Evolutionary conservation across 495 filamentous ascomycete genomes (phyloP).

Genomic region (Recurvomyces mirabilis): DNA sequence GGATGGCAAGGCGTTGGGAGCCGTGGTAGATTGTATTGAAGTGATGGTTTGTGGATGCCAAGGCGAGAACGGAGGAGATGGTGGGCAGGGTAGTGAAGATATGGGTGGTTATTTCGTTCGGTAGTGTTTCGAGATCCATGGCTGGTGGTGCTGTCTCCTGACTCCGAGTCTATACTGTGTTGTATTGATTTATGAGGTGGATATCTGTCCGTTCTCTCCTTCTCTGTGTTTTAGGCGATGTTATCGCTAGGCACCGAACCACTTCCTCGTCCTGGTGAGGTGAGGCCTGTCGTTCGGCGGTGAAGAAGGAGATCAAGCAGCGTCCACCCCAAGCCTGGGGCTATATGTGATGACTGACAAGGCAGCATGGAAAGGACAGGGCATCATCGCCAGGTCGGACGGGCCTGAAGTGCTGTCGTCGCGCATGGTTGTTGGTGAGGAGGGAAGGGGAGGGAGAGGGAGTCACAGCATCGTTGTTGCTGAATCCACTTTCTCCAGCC

Average conservation of each 20-base stretch:
- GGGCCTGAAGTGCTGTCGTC: background rate
- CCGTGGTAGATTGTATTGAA: constrained; percentile 43
- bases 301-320: constrained; percentile 38
- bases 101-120: constrained; percentile 52
- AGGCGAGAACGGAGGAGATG: constrained; percentile 42
- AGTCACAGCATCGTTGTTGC: too few relatives aligned
- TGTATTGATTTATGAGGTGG: too few relatives aligned
- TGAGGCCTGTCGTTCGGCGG: constrained; percentile 9
- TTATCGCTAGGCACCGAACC: background rate
- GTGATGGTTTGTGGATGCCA: constrained; percentile 43
- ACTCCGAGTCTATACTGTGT: too few relatives aligned
- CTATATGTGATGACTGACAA: constrained; percentile 32
- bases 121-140: constrained; percentile 42
- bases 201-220: too few relatives aligned
- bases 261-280: too few relatives aligned
- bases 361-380: background rate
- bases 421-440: too few relatives aligned
- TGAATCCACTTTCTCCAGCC: too few relatives aligned
- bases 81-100: constrained; percentile 46
- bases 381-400: constrained; percentile 18
- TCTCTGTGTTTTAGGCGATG: background rate
- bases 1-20: constrained; percentile 43
- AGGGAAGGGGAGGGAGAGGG: too few relatives aligned
- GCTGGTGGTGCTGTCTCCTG: too few relatives aligned
- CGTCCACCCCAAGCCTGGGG: constrained; percentile 64